Evolutionary conservation across 371 early-diverging fungal genomes (phyloP).

Genomic region (Mucor ambiguus): DNA sequence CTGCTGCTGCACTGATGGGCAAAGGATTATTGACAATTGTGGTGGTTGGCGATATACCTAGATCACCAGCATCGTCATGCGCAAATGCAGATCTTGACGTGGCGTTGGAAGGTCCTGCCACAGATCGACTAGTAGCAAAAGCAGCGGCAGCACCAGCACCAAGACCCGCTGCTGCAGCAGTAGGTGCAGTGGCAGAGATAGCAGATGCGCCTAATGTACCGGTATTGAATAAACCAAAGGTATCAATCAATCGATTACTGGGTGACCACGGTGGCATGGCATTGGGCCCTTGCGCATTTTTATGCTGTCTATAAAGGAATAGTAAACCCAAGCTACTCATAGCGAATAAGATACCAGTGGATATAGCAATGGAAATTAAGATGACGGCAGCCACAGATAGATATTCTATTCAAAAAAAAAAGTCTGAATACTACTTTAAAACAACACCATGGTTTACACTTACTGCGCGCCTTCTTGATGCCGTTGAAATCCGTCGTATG

Average conservation of each 20-base stretch:
- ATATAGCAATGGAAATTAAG: slow-evolving; percentile 76
- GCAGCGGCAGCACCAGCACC: neutral
- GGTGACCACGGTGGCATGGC: slow-evolving; percentile 36
- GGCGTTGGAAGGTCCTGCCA: slow-evolving; percentile 16
- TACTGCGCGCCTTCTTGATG: slow-evolving; percentile 26
- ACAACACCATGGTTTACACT: neutral
- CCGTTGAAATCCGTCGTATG: slow-evolving; percentile 32
- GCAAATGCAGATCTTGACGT: neutral
- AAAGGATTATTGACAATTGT: neutral
- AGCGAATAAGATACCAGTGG: slow-evolving; percentile 66
- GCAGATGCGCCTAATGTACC: slow-evolving; percentile 6
- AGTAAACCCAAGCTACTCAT: slow-evolving; percentile 54
- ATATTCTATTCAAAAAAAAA: slow-evolving; percentile 14
- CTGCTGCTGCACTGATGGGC: slow-evolving; percentile 44
- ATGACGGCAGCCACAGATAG: slow-evolving; percentile 67
- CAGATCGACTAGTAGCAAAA: neutral
- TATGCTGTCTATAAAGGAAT: slow-evolving; percentile 28
- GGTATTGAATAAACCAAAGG: slow-evolving; percentile 8
- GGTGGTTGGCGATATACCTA: neutral
- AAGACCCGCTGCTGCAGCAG: neutral
- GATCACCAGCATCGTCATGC: slow-evolving; percentile 1
- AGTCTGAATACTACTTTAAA: neutral
- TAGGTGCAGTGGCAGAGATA: slow-evolving; percentile 10
- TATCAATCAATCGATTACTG: slow-evolving; percentile 1
- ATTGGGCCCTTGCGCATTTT: slow-evolving; percentile 26